phyloP scores from a whole-genome alignment of 2,329 filamentous ascomycete genomes.

The Neofusicoccum kwambonambiense region DNA sequence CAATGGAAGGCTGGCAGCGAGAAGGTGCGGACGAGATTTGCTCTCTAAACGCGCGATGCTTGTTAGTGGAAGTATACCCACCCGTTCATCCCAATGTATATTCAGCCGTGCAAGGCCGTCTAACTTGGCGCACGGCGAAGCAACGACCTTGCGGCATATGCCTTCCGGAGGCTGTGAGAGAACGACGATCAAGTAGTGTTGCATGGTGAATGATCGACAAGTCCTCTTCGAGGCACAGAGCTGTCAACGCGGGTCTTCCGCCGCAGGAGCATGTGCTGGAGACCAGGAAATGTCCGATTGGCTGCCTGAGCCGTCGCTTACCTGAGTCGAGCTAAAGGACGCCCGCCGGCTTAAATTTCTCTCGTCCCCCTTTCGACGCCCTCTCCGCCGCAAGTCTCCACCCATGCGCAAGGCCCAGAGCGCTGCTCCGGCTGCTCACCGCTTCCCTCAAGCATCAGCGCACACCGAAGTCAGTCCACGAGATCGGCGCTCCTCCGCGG shows the following conservation, averaged over 20 bases:
- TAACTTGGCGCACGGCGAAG: too few relatives aligned
- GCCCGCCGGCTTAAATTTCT: not conserved
- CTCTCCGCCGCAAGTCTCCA: too few relatives aligned
- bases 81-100: not conserved
- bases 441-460: not conserved
- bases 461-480: too few relatives aligned
- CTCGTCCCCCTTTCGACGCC: not conserved
- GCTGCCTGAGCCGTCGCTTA: not conserved
- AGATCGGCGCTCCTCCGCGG: too few relatives aligned
- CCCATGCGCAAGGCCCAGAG: too few relatives aligned
- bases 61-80: conserved; percentile 7
- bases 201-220: too few relatives aligned
- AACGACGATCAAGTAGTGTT: too few relatives aligned
- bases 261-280: not conserved
- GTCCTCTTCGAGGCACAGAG: too few relatives aligned
- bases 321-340: not conserved
- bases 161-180: too few relatives aligned
- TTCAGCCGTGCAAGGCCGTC: not conserved
- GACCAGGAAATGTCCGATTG: not conserved
- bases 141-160: too few relatives aligned
- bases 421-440: too few relatives aligned
- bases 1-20: conserved; percentile 96
- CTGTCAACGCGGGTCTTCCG: too few relatives aligned
- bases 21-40: conserved; percentile 90
- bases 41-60: conserved; percentile 60